A percentile compares a stretch with the other conserved stretches of the same genome.
Evolutionary conservation across 1,139 yeast genomes (phyloP).

Genomic region (Yamadazyma spencermartinsiae): DNA sequence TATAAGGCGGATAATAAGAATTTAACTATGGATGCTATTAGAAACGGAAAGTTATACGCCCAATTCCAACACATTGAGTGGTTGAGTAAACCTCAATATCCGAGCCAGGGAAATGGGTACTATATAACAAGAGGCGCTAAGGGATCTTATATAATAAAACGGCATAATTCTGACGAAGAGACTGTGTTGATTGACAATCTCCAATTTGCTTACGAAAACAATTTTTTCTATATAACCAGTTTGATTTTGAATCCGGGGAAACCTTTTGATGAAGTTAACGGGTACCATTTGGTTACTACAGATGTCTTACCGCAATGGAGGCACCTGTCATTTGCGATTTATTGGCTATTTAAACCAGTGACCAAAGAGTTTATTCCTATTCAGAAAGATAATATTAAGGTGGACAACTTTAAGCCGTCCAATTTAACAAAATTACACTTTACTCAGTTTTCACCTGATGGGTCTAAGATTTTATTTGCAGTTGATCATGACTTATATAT

Average conservation of each 20-base stretch:
- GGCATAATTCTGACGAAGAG: constrained; percentile 21
- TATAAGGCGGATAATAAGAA: constrained; percentile 30
- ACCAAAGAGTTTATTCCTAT: constrained; percentile 25
- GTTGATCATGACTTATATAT: constrained; percentile 42
- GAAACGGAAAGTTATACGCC: constrained; percentile 26
- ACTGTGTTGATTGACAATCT: constrained; percentile 20
- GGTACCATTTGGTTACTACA: constrained; percentile 36
- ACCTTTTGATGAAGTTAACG: constrained; percentile 26
- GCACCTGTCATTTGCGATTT: constrained; percentile 40
- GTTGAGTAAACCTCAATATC: constrained; percentile 35
- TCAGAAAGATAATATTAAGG: constrained; percentile 20
- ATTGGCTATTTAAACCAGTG: constrained; percentile 35
- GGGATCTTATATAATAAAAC: constrained; percentile 21
- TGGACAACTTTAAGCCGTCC: constrained; percentile 8
- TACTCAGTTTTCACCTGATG: constrained; percentile 44
- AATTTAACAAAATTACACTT: constrained; percentile 35
- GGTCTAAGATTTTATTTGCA: constrained; percentile 35
- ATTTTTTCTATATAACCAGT: constrained; percentile 31
- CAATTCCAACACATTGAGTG: constrained; percentile 24
- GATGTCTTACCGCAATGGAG: constrained; percentile 40
- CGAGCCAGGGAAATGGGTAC: constrained; percentile 30
- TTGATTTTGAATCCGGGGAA: constrained; percentile 35
- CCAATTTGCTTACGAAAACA: constrained; percentile 35
- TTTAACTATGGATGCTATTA: constrained; percentile 28
- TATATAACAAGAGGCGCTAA: constrained; percentile 25